These are phyloP conservation scores for Syzygium aromaticum DNA, from an alignment of 345 rosid species.

Conservation along the genomic window DNA sequence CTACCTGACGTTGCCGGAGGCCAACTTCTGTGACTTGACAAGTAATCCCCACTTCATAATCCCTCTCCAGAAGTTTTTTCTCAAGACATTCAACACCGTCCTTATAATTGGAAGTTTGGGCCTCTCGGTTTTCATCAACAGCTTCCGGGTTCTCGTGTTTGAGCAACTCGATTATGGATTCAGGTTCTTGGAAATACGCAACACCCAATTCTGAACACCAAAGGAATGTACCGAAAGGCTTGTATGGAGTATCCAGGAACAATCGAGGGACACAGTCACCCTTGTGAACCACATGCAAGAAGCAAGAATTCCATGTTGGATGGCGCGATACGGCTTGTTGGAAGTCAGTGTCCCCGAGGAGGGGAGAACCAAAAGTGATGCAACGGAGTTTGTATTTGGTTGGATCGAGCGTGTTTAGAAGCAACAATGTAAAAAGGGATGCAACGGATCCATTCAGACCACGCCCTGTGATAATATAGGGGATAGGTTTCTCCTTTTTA, in stretches of 20 bases:
- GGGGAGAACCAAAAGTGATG: constrained; percentile 59
- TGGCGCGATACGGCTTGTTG: constrained; percentile 21
- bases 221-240: constrained; percentile 51
- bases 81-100: not conserved
- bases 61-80: not conserved
- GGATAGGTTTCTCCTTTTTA: too few species aligned
- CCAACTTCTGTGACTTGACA: constrained; percentile 24
- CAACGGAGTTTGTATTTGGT: constrained; percentile 18
- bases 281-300: constrained; percentile 37
- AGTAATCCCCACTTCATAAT: not conserved
- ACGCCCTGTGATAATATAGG: constrained; percentile 49
- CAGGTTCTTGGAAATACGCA: constrained; percentile 39
- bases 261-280: constrained; percentile 10
- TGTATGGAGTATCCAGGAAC: not conserved
- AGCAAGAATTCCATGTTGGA: constrained; percentile 37
- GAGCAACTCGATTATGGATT: constrained; percentile 16
- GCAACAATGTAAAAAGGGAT: constrained; percentile 53
- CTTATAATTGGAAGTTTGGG: constrained; percentile 12
- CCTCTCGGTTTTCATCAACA: not conserved
- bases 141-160: not conserved
- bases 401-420: constrained; percentile 28
- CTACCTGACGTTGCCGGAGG: constrained; percentile 7
- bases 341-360: constrained; percentile 29
- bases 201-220: constrained; percentile 24
- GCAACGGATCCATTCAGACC: constrained; percentile 60